These are phyloP conservation scores for Phyllosticta citrichinensis DNA, from an alignment of 2,329 filamentous ascomycete genomes.

Conservation along the genomic window DNA sequence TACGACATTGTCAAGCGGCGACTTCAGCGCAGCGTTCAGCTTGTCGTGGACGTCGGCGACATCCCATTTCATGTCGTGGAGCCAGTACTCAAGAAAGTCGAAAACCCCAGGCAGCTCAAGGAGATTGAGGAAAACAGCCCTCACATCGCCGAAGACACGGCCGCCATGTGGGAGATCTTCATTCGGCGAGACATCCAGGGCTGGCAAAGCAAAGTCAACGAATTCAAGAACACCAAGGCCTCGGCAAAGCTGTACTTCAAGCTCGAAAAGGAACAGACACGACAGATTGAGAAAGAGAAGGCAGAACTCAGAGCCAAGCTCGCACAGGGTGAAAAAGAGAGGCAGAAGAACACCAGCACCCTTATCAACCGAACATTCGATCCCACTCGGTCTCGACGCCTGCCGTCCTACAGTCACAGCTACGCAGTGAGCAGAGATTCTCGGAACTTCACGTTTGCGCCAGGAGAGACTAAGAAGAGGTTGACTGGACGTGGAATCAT, in stretches of 20 bases:
- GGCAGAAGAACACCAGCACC: slow-evolving; percentile 9
- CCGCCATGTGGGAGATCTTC: slow-evolving; percentile 67
- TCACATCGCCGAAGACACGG: slow-evolving; percentile 59
- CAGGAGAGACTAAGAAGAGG: slow-evolving; percentile 7
- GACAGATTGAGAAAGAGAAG: slow-evolving; percentile 23
- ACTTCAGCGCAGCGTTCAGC: slow-evolving; percentile 31
- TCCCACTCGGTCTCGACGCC: slow-evolving; percentile 1
- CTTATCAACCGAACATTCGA: slow-evolving; percentile 4
- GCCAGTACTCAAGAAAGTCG: slow-evolving; percentile 60
- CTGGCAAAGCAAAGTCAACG: slow-evolving; percentile 52
- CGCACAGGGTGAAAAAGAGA: slow-evolving; percentile 1
- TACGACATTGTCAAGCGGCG: slow-evolving; percentile 30
- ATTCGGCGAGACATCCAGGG: slow-evolving; percentile 68
- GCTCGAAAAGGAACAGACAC: slow-evolving; percentile 31
- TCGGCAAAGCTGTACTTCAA: slow-evolving; percentile 69
- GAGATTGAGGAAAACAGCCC: slow-evolving; percentile 65
- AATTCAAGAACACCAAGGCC: slow-evolving; percentile 54
- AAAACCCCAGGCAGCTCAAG: slow-evolving; percentile 61
- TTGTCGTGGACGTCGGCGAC: slow-evolving; percentile 59
- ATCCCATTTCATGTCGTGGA: slow-evolving; percentile 57
- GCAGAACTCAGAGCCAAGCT: slow-evolving; percentile 19
- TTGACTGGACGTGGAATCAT: slow-evolving; percentile 8
- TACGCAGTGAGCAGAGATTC: not conserved
- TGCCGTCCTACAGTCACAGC: not conserved
- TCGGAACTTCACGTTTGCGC: slow-evolving; percentile 6